A percentile compares a stretch with the other conserved stretches of the same genome.
Conservation (phyloP, 306 rosid species). For the Spatholobus suberectus region DNA sequence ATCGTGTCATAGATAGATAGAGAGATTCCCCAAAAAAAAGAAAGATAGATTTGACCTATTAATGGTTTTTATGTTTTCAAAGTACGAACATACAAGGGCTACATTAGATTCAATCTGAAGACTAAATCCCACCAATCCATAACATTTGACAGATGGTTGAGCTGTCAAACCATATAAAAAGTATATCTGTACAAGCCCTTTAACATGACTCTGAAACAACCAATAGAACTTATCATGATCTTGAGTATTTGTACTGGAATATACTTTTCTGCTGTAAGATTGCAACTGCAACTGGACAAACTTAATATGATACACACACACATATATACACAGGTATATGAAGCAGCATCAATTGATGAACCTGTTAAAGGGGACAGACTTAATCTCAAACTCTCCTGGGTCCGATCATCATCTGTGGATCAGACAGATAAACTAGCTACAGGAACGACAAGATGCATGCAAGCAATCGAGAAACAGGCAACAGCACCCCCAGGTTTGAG, state of each 20-base stretch:
- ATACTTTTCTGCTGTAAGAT: slow-evolving; percentile 5
- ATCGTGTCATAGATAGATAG: not conserved
- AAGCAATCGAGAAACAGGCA: slow-evolving; percentile 42
- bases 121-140: slow-evolving; percentile 13
- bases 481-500: slow-evolving; percentile 23
- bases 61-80: not conserved
- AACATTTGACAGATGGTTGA: slow-evolving; percentile 2
- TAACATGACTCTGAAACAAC: slow-evolving; percentile 23
- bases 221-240: not conserved
- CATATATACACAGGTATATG: not conserved
- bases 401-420: slow-evolving; percentile 17
- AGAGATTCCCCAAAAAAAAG: too few relatives aligned
- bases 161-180: not conserved
- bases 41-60: slow-evolving; percentile 9
- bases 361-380: slow-evolving; percentile 39
- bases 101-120: slow-evolving; percentile 29
- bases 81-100: slow-evolving; percentile 20
- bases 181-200: not conserved
- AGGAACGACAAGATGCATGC: too few relatives aligned
- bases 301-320: too few relatives aligned
- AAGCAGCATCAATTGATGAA: slow-evolving; percentile 30
- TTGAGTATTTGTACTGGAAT: not conserved
- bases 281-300: too few relatives aligned
- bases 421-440: not conserved
- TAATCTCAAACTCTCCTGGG: slow-evolving; percentile 39